Evolutionary conservation across 139 green algal genomes (phyloP).

Genomic region (Chlamydomonas sphaeroides): DNA sequence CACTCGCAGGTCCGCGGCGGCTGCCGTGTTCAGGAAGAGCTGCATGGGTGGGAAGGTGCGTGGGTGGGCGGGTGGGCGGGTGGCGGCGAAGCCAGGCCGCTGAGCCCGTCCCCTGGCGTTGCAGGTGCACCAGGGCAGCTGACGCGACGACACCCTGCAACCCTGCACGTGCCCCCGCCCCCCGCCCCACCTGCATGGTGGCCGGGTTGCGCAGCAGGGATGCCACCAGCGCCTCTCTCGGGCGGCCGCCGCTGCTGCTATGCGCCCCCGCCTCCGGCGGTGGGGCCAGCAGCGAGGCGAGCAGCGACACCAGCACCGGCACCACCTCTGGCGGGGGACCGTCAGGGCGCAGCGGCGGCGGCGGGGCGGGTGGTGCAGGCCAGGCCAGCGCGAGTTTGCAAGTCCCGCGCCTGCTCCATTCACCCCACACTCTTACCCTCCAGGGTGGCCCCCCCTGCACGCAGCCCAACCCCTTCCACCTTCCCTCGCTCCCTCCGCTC

Average conservation of each 20-base stretch:
- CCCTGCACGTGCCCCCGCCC: too few relatives aligned
- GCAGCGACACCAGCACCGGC: constrained; percentile 7
- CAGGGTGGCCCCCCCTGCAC: too few relatives aligned
- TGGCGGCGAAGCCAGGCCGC: too few relatives aligned
- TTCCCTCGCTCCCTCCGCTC: neutral
- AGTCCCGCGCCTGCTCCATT: neutral
- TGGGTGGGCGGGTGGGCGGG: too few relatives aligned
- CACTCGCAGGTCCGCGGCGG: neutral
- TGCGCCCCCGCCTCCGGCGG: neutral
- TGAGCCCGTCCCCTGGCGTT: too few relatives aligned
- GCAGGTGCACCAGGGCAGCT: too few relatives aligned
- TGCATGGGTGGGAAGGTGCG: too few relatives aligned
- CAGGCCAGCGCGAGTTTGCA: neutral
- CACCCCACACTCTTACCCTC: neutral
- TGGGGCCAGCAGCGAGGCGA: neutral
- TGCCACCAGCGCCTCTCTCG: constrained; percentile 41
- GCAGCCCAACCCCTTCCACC: too few relatives aligned
- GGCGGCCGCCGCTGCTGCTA: neutral
- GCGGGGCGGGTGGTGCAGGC: neutral
- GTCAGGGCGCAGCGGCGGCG: neutral
- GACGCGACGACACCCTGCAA: too few relatives aligned
- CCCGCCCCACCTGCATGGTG: too few relatives aligned
- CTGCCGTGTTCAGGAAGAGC: constrained; percentile 29
- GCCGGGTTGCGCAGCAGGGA: constrained; percentile 37
- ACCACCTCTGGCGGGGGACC: constrained; percentile 1